Conservation (phyloP, 345 rosid genomes). For the Theobroma cacao region DNA sequence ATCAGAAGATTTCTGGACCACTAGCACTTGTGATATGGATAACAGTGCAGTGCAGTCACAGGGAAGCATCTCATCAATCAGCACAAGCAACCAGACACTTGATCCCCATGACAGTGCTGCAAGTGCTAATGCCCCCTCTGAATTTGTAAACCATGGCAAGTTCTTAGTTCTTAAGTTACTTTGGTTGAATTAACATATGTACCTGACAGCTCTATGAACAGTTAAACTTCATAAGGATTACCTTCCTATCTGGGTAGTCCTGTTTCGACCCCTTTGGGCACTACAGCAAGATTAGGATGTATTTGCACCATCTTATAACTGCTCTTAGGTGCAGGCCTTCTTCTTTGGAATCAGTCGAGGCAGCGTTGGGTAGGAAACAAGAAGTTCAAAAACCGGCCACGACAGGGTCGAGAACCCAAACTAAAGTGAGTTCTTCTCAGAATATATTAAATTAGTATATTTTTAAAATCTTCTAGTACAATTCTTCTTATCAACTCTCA, state of each 20-base stretch:
- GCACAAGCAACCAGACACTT: slow-evolving; percentile 37
- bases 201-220: background rate
- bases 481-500: background rate
- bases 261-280: background rate
- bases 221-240: background rate
- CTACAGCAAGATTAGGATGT: background rate
- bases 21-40: slow-evolving; percentile 65
- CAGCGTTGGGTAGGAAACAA: slow-evolving; percentile 65
- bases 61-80: slow-evolving; percentile 56
- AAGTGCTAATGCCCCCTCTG: slow-evolving; percentile 52
- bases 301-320: background rate
- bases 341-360: slow-evolving; percentile 71
- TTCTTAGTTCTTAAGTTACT: background rate
- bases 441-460: background rate
- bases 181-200: background rate
- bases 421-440: slow-evolving; percentile 44
- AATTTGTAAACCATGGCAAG: slow-evolving; percentile 78
- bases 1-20: slow-evolving; percentile 61
- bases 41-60: slow-evolving; percentile 48
- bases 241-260: background rate
- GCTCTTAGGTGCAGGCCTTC: slow-evolving; percentile 45
- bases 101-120: slow-evolving; percentile 33
- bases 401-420: slow-evolving; percentile 54
- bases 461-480: background rate
- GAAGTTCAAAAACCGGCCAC: slow-evolving; percentile 28